Base-by-base conservation (phyloP, 805 yeast species). In the Wickerhamiella shivajii region DNA sequence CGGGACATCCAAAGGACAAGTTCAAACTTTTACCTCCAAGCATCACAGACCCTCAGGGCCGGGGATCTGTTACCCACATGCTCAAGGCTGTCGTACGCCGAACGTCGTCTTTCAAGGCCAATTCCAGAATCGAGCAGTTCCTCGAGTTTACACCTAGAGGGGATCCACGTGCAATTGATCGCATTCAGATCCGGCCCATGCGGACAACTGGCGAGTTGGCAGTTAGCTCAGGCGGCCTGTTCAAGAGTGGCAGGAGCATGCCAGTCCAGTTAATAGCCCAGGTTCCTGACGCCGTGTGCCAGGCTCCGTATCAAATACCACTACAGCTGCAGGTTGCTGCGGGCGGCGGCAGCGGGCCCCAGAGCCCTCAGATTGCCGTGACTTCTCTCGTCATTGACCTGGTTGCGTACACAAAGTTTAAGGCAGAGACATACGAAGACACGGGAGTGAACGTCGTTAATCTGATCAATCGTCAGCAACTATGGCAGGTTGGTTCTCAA, bases 81-180 rank as follows among this genome's bases (percentile, higher is more conserved):
- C 26, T 38, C 14, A 38, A 38, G 19, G 36, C 31, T 19, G 34
- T 38, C 4, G 35, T 38, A 3, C 20, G 25, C 9, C 27, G 40
- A 11, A 17, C 32, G 13, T 26, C 33, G 5, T 5, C 20, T 8
- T 31, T 38, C 24, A 27, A 27, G 24, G 20, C 27, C 14, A 38
- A 38, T 12, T 19, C 34, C 13, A 32, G 40, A 11, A 17, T 22
- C 10, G 40, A 38, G 13, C n/a, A 9, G 23, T 33, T 35, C 5
- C 14, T 38, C 14, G 16, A 21, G 24, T 38, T 29, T 19, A 13
- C 19, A 2, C 40, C 40, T 4, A 4, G 22, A 5, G 30, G 6
- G 11, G 8, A 16, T 8, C 11, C 18, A 6, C 10, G 11, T 7
- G 10, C 11, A 8, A 7, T 20, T 20, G 11, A 20, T 20, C 10